A percentile compares a stretch with the other conserved stretches of the same genome.
phyloP scores from a whole-genome alignment of 2,329 filamentous ascomycete genomes.

The Basipetospora sp. region DNA sequence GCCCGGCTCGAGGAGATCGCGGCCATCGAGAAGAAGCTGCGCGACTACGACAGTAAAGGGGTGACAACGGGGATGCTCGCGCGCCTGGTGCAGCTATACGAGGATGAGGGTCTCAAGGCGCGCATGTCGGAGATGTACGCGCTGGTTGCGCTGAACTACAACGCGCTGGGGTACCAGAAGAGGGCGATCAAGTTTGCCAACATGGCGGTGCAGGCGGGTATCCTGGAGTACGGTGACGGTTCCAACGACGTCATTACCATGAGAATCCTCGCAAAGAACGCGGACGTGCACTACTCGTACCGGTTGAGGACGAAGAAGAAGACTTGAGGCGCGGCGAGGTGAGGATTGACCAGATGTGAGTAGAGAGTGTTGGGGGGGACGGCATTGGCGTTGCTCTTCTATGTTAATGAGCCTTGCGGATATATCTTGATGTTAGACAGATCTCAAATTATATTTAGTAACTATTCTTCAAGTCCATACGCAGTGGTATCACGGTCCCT shows the following conservation, averaged over 20 bases:
- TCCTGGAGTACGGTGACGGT: slow-evolving; percentile 10
- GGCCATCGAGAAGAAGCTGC: slow-evolving; percentile 10
- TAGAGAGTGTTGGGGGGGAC: no score
- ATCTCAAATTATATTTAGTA: no score
- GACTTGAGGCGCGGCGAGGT: not conserved
- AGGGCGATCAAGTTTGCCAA: slow-evolving; percentile 22
- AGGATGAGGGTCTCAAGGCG: slow-evolving; percentile 25
- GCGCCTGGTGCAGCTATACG: slow-evolving; percentile 22
- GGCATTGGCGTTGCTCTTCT: no score
- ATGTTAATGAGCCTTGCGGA: no score
- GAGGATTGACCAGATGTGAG: no score
- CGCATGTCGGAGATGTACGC: slow-evolving; percentile 21
- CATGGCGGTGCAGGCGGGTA: slow-evolving; percentile 22
- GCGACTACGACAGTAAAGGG: slow-evolving; percentile 1
- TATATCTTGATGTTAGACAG: no score
- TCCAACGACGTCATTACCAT: slow-evolving; percentile 7
- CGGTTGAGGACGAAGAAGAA: slow-evolving; percentile 3
- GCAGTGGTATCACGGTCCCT: no score
- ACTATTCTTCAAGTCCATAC: no score
- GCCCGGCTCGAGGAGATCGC: slow-evolving; percentile 21
- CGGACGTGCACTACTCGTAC: slow-evolving; percentile 5
- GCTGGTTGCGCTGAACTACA: slow-evolving; percentile 24
- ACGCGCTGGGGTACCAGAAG: slow-evolving; percentile 24
- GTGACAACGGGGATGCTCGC: slow-evolving; percentile 21
- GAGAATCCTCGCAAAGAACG: slow-evolving; percentile 3